phyloP scores from a whole-genome alignment of 2,329 filamentous ascomycete species.

The Paramyrothecium roridum region DNA sequence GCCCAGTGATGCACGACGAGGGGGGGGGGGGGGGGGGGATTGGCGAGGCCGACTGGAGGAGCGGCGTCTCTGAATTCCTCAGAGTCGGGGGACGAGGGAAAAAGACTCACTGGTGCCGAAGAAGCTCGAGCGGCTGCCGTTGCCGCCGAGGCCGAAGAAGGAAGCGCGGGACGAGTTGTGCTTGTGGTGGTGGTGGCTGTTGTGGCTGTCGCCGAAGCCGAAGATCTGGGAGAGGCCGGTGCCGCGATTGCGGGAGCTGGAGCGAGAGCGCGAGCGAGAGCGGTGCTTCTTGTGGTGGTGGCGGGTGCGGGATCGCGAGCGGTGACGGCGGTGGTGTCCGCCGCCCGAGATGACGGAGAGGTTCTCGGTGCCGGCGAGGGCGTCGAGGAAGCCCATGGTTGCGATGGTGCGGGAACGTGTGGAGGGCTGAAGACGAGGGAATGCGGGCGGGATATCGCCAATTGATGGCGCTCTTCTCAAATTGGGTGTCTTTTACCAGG shows the following conservation, averaged over 20 bases:
- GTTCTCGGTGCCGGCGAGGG: conserved; percentile 21
- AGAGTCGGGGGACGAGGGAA: not conserved
- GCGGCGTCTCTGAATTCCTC: not conserved
- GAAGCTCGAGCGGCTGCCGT: conserved; percentile 40
- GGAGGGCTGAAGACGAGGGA: not conserved
- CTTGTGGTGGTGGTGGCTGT: conserved; percentile 30
- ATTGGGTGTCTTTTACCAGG: too few species aligned
- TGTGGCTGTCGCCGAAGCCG: conserved; percentile 26
- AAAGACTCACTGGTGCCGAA: conserved; percentile 38
- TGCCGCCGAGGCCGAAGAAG: conserved; percentile 44
- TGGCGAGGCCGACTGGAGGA: not conserved
- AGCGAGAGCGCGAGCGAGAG: conserved; percentile 35
- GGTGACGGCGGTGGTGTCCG: conserved; percentile 19
- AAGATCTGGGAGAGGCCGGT: conserved; percentile 30
- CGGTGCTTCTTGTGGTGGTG: conserved; percentile 25
- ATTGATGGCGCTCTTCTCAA: too few species aligned
- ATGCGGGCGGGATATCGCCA: not conserved
- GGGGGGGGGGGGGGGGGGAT: conserved; percentile 1
- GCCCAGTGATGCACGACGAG: too few species aligned
- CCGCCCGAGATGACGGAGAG: conserved; percentile 25
- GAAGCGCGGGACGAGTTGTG: conserved; percentile 39
- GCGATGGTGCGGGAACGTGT: not conserved
- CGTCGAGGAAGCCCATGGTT: conserved; percentile 30
- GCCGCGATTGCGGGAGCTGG: conserved; percentile 28
- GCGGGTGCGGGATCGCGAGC: conserved; percentile 20